Conservation (phyloP, 768 basidiomycete genomes). For the Mrakia blollopis region DNA sequence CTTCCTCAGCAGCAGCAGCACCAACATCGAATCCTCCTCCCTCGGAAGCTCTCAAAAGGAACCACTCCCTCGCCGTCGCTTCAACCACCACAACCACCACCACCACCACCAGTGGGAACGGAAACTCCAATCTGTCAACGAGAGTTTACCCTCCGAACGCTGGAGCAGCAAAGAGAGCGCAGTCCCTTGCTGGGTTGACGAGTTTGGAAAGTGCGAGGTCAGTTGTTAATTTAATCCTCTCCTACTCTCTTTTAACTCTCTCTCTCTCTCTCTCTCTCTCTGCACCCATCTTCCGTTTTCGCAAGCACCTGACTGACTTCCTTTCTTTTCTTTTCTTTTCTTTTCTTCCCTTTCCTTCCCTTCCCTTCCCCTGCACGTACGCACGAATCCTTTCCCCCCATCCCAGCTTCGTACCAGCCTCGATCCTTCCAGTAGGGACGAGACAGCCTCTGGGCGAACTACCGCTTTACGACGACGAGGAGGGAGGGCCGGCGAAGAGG, state of each 20-base stretch:
- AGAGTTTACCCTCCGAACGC: not conserved
- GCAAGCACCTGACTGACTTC: too few species aligned
- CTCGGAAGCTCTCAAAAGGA: not conserved
- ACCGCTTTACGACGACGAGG: not conserved
- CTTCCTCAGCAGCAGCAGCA: not conserved
- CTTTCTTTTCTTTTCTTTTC: not conserved
- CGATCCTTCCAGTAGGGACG: not conserved
- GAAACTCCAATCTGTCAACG: not conserved
- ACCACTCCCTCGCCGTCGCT: constrained; percentile 10
- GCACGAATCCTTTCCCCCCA: not conserved
- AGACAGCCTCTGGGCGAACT: not conserved
- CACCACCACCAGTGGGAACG: too few species aligned
- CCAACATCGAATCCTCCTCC: not conserved
- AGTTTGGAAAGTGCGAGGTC: not conserved
- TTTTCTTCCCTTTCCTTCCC: too few species aligned
- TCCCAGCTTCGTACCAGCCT: not conserved
- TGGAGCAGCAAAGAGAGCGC: not conserved
- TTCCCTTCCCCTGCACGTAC: too few species aligned
- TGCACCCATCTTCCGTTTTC: too few species aligned
- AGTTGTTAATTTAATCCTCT: not conserved
- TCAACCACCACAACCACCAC: not conserved
- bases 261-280: not conserved
- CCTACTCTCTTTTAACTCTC: too few species aligned
- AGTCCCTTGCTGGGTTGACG: not conserved
- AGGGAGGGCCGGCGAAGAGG: not conserved